Percentiles rank a stretch among this genome's conserved stretches.
These are phyloP conservation scores for Babesia bigemina DNA, from an alignment of 169 alveolate species.

Conservation along the genomic window DNA sequence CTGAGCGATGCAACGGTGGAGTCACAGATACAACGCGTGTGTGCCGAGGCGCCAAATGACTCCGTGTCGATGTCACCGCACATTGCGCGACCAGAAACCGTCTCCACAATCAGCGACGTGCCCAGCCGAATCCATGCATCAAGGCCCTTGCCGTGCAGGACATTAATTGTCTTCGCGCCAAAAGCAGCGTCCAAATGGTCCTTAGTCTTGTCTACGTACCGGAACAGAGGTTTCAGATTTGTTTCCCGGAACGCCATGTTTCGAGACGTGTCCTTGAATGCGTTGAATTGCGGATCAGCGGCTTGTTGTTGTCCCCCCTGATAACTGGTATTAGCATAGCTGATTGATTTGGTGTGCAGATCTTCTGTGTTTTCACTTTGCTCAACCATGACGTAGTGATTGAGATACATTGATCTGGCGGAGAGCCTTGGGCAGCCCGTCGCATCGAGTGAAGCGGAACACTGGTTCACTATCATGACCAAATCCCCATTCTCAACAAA, in stretches of 20 bases:
- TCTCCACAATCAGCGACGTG: slow-evolving; percentile 27
- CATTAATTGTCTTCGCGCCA: neutral
- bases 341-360: neutral
- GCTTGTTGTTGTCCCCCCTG: neutral
- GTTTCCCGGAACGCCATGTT: neutral
- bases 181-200: slow-evolving; percentile 1
- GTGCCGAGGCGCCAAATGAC: neutral
- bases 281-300: neutral
- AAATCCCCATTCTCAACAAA: neutral
- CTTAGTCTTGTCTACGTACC: neutral
- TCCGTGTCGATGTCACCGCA: slow-evolving; percentile 34
- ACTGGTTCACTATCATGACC: neutral
- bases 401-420: neutral
- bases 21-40: neutral
- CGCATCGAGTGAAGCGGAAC: neutral
- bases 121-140: slow-evolving; percentile 13
- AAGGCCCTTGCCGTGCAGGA: neutral
- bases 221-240: slow-evolving; percentile 2
- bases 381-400: neutral
- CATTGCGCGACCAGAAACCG: slow-evolving; percentile 54
- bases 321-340: neutral
- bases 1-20: neutral
- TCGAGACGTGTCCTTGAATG: neutral
- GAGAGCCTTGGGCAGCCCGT: neutral
- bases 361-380: neutral